A percentile compares a stretch with the other conserved stretches of the same genome.
These are phyloP conservation scores for Yamadazyma siamensis DNA, from an alignment of 1,139 yeast genomes.

Conservation along the genomic window DNA sequence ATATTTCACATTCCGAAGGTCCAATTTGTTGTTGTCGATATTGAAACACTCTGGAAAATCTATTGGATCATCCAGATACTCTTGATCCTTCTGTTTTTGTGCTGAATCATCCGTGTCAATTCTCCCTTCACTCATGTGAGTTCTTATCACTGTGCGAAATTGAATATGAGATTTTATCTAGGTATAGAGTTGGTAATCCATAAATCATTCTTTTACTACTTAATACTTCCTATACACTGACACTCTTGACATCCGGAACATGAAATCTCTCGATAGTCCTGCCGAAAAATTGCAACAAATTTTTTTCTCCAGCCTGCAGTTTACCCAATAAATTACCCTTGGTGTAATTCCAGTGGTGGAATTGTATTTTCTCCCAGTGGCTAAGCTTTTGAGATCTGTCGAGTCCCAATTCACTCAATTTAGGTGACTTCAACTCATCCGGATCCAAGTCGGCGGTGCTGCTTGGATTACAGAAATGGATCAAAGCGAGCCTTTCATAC, in stretches of 20 bases:
- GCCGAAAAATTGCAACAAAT: constrained; percentile 26
- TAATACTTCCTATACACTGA: no score
- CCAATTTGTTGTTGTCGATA: constrained; percentile 21
- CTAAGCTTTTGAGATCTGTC: constrained; percentile 16
- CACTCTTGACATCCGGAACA: no score
- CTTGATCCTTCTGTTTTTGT: no score
- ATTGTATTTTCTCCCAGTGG: constrained; percentile 33
- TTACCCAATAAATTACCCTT: constrained; percentile 37
- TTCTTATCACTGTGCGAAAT: no score
- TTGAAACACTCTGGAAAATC: no score
- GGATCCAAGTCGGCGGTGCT: constrained; percentile 34
- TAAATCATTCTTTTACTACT: no score
- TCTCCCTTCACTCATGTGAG: neutral
- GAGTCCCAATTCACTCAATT: constrained; percentile 24
- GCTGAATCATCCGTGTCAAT: no score
- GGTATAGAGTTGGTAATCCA: no score
- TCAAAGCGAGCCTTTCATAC: constrained; percentile 38
- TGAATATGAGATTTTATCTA: no score
- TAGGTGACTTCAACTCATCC: constrained; percentile 28
- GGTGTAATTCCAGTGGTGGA: constrained; percentile 34
- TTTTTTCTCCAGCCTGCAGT: constrained; percentile 31
- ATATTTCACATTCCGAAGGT: constrained; percentile 32
- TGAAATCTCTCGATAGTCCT: constrained; percentile 36
- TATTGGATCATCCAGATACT: no score
- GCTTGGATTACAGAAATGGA: constrained; percentile 41